These are phyloP conservation scores for Rhizopogon vinicolor DNA, from an alignment of 768 basidiomycete species.

Conservation along the genomic window DNA sequence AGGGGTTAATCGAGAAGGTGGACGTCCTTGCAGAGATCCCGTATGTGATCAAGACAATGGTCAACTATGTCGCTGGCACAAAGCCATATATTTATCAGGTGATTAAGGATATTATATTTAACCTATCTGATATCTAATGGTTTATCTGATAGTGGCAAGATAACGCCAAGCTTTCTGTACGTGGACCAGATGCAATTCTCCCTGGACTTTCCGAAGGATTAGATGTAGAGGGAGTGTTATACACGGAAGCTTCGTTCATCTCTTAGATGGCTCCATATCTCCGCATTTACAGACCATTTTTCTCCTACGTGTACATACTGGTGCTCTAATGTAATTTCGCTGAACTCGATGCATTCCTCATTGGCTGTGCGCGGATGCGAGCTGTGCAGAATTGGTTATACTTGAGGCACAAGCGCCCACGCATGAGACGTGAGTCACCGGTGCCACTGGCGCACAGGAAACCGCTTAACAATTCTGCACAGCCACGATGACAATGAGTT, in stretches of 20 bases:
- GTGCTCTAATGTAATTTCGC: neutral
- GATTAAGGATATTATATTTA: conserved; percentile 17
- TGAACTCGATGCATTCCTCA: neutral
- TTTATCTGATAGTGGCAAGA: conserved; percentile 47
- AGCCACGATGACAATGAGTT: neutral
- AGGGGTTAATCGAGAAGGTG: conserved; percentile 86
- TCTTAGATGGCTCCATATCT: conserved; percentile 33
- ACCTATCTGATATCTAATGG: neutral
- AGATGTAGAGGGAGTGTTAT: conserved; percentile 65
- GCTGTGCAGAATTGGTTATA: neutral
- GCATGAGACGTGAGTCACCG: no score
- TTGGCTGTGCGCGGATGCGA: neutral
- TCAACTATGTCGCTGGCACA: conserved; percentile 89
- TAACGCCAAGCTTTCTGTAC: conserved; percentile 45
- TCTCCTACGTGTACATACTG: neutral
- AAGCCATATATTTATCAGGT: conserved; percentile 96
- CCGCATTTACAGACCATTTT: neutral
- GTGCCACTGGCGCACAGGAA: neutral
- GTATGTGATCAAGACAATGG: conserved; percentile 83
- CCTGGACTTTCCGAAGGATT: conserved; percentile 34
- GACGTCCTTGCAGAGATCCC: conserved; percentile 96
- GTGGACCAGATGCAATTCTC: conserved; percentile 34
- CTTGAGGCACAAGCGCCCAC: no score
- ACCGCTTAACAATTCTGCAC: neutral
- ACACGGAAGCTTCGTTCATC: conserved; percentile 90